A percentile compares a stretch with the other conserved stretches of the same genome.
Conservation (phyloP, 2,329 filamentous ascomycete genomes). For the Apiospora marii region DNA sequence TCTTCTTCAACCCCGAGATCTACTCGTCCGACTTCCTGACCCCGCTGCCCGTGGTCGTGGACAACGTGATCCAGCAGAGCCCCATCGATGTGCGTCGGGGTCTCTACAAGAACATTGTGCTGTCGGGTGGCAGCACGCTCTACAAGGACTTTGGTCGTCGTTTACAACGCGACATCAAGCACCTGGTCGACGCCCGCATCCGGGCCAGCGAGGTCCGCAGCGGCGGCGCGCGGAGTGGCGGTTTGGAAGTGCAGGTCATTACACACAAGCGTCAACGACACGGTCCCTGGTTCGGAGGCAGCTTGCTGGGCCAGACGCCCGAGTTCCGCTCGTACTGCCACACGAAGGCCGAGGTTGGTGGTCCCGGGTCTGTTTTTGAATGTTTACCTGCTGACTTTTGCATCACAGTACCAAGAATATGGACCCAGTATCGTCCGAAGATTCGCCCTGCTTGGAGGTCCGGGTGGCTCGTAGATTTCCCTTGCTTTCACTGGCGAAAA, state of each 20-base stretch:
- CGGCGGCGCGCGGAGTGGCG: conserved; percentile 90
- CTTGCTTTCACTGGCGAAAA: conserved; percentile 8
- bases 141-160: conserved; percentile 98
- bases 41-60: conserved; percentile 91
- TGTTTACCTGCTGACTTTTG: conserved; percentile 11
- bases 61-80: conserved; percentile 95
- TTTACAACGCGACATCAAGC: conserved; percentile 96
- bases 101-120: conserved; percentile 99
- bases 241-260: conserved; percentile 95
- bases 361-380: not conserved
- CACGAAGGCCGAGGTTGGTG: conserved; percentile 77
- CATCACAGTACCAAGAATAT: conserved; percentile 95
- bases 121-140: conserved; percentile 94
- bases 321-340: conserved; percentile 99
- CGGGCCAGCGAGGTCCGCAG: conserved; percentile 90
- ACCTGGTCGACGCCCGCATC: conserved; percentile 92
- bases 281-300: conserved; percentile 98
- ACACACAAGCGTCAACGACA: conserved; percentile 97
- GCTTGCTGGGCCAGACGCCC: conserved; percentile 93
- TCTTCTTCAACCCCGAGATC: conserved; percentile 99
- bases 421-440: conserved; percentile 94
- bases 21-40: conserved; percentile 99
- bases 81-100: conserved; percentile 97
- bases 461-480: conserved; percentile 72
- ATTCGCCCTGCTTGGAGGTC: conserved; percentile 92